Evolutionary conservation across 768 basidiomycete species (phyloP).

Genomic region (Leccinum subtestaceum): DNA sequence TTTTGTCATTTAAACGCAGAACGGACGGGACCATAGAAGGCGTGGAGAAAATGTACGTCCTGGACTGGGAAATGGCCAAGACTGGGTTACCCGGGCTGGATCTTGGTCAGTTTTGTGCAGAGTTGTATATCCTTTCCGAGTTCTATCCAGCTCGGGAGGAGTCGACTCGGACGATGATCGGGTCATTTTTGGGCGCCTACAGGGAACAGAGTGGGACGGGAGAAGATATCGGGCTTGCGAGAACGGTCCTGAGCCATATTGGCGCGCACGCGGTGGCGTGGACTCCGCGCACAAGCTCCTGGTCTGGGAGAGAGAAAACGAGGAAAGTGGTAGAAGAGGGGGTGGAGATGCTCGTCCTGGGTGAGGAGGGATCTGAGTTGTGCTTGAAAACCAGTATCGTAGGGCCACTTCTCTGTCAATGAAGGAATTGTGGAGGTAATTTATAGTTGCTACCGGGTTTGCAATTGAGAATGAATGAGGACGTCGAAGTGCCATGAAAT

Average conservation of each 20-base stretch:
- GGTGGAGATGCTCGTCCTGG: constrained; percentile 40
- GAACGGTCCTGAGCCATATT: constrained; percentile 43
- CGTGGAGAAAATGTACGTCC: constrained; percentile 43
- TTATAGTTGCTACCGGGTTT: too few species aligned
- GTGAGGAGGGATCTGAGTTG: constrained; percentile 28
- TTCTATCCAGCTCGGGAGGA: constrained; percentile 43
- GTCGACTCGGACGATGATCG: constrained; percentile 37
- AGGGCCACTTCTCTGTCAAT: constrained; percentile 19
- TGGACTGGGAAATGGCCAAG: constrained; percentile 68
- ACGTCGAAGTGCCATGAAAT: too few species aligned
- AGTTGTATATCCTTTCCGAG: constrained; percentile 48
- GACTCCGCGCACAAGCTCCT: constrained; percentile 44
- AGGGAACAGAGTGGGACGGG: constrained; percentile 18
- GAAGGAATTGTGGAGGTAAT: not conserved
- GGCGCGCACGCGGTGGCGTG: constrained; percentile 55
- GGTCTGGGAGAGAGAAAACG: constrained; percentile 48
- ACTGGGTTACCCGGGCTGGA: constrained; percentile 57
- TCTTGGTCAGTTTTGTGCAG: constrained; percentile 63
- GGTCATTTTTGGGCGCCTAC: constrained; percentile 48
- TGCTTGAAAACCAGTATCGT: constrained; percentile 30
- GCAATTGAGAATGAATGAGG: too few species aligned
- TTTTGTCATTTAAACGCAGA: constrained; percentile 39
- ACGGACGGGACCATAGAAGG: constrained; percentile 22
- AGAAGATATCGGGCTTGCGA: constrained; percentile 30
- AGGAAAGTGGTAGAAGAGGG: constrained; percentile 52